Evolutionary conservation across 371 early-diverging fungal genomes (phyloP).

Genomic region (Rhizoclosmatium hyalinum): DNA sequence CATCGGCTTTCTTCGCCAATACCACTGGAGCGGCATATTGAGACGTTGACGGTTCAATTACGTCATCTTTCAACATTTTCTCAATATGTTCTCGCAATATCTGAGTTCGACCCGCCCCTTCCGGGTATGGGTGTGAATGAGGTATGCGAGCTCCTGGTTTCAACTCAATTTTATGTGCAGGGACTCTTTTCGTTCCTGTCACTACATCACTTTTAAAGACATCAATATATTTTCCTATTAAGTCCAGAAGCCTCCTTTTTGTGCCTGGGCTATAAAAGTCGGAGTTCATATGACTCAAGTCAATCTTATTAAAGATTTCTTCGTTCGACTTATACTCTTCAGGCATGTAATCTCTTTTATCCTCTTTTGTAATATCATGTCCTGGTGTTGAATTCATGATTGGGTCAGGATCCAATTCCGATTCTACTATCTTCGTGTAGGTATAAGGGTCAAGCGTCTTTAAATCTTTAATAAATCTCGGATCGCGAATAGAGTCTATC

Average conservation of each 20-base stretch:
- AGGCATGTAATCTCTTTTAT: slow-evolving; percentile 18
- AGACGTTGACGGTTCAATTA: slow-evolving; percentile 20
- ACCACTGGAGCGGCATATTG: slow-evolving; percentile 1
- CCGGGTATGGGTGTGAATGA: slow-evolving; percentile 20
- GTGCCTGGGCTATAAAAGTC: not conserved
- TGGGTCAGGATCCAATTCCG: not conserved
- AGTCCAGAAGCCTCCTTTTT: not conserved
- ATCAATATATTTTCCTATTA: not conserved
- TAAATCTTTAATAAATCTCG: no score
- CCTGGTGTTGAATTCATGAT: slow-evolving; percentile 49
- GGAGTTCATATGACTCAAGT: slow-evolving; percentile 27
- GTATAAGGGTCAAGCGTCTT: no score
- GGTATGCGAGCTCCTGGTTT: slow-evolving; percentile 21
- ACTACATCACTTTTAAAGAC: not conserved
- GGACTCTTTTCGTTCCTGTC: slow-evolving; percentile 7
- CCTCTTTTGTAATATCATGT: slow-evolving; percentile 59
- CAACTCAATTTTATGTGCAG: slow-evolving; percentile 8
- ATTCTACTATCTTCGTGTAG: no score
- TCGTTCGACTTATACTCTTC: slow-evolving; percentile 5
- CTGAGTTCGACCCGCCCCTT: not conserved
- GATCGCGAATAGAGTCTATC: no score
- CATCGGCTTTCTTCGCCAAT: slow-evolving; percentile 42
- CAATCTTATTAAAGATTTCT: not conserved
- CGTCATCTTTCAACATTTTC: slow-evolving; percentile 22
- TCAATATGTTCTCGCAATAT: slow-evolving; percentile 26